Conservation (phyloP, 371 early-diverging fungal species). For the Mortierella sp. region DNA sequence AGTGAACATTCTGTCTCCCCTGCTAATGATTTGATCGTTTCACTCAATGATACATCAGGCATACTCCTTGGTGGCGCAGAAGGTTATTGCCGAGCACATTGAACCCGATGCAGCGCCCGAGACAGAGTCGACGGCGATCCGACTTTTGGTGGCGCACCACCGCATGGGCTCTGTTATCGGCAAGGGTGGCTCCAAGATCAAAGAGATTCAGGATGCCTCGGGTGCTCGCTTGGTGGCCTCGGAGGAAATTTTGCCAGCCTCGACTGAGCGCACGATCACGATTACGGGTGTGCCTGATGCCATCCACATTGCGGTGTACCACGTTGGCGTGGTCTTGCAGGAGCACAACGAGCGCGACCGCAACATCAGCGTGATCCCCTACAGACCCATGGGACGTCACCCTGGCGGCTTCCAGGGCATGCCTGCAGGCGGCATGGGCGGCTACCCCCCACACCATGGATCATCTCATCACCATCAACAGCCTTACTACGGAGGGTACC, state of each 20-base stretch:
- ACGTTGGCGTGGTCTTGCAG: conserved; percentile 75
- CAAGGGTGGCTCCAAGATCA: conserved; percentile 86
- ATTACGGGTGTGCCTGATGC: conserved; percentile 85
- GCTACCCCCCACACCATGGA: conserved; percentile 42
- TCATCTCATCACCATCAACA: conserved; percentile 43
- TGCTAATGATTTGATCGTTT: too few species aligned
- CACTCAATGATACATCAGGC: too few species aligned
- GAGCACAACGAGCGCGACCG: conserved; percentile 68
- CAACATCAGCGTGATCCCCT: conserved; percentile 59
- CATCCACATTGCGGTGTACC: conserved; percentile 82
- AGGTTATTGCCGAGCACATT: conserved; percentile 67
- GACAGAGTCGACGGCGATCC: conserved; percentile 66
- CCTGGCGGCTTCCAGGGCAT: conserved; percentile 35
- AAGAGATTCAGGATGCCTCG: conserved; percentile 86
- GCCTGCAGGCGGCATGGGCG: conserved; percentile 42
- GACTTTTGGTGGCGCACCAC: conserved; percentile 77
- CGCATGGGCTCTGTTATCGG: conserved; percentile 94
- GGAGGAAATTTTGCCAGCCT: conserved; percentile 78
- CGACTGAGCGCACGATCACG: conserved; percentile 87
- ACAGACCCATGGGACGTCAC: conserved; percentile 66
- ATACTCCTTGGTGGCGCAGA: conserved; percentile 76
- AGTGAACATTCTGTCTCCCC: not conserved
- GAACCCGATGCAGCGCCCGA: conserved; percentile 55
- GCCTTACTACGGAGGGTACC: conserved; percentile 43
- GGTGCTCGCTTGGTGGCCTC: conserved; percentile 87